Evolutionary conservation across 129 eudicot species (phyloP).

Genomic region (Kitagawia praeruptora): DNA sequence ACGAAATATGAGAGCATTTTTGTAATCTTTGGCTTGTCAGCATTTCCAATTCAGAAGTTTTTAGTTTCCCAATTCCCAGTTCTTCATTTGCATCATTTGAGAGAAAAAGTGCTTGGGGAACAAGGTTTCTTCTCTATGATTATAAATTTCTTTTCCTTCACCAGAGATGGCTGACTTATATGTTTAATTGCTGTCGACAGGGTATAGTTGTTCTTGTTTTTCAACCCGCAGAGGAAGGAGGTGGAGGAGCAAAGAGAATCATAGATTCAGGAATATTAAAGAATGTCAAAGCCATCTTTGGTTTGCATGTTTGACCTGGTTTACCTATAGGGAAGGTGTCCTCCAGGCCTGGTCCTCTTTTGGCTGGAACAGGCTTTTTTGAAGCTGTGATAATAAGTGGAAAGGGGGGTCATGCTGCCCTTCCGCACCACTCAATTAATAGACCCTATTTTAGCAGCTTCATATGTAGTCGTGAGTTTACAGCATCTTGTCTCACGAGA

Average conservation of each 20-base stretch:
- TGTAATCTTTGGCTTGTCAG: background rate
- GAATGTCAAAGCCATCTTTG: constrained; percentile 88
- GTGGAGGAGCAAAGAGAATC: constrained; percentile 78
- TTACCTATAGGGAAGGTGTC: constrained; percentile 61
- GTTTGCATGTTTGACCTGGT: constrained; percentile 52
- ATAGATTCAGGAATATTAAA: constrained; percentile 64
- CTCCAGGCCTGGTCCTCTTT: constrained; percentile 64
- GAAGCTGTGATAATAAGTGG: constrained; percentile 85
- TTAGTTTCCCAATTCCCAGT: background rate
- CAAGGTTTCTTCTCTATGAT: background rate
- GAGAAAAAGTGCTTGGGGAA: background rate
- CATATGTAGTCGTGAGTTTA: constrained; percentile 78
- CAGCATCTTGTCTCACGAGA: constrained; percentile 91
- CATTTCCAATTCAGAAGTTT: background rate
- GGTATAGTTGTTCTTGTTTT: constrained; percentile 91
- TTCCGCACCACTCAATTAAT: constrained; percentile 96
- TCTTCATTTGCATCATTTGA: background rate
- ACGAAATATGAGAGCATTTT: background rate
- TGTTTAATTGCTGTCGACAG: constrained; percentile 25
- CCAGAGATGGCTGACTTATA: background rate
- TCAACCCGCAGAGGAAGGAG: constrained; percentile 98
- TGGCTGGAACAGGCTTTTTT: constrained; percentile 81
- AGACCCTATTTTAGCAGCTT: constrained; percentile 92
- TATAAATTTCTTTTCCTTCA: background rate
- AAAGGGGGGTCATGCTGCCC: constrained; percentile 95